These are phyloP conservation scores for Aureobasidium leucospermi DNA, from an alignment of 2,329 filamentous ascomycete genomes.

Conservation along the genomic window DNA sequence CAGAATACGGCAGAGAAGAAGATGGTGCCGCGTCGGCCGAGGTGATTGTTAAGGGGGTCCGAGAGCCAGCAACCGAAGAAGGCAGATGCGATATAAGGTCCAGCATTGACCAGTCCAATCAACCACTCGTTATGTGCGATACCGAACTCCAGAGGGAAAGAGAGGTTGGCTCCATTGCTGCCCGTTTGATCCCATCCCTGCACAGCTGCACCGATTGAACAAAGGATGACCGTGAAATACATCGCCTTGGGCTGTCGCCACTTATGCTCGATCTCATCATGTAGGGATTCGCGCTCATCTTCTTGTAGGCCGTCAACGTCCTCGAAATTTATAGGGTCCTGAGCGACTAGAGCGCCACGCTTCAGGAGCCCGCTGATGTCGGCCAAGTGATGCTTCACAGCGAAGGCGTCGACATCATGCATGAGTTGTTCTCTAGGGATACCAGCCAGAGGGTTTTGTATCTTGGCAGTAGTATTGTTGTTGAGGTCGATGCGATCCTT, in stretches of 20 bases:
- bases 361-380: constrained; percentile 36
- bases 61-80: constrained; percentile 20
- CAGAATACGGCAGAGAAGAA: constrained; percentile 26
- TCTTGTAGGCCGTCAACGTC: constrained; percentile 36
- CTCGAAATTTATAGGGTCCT: constrained; percentile 41
- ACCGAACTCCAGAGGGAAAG: constrained; percentile 35
- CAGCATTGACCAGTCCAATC: constrained; percentile 60
- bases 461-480: constrained; percentile 12
- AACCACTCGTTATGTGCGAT: constrained; percentile 44
- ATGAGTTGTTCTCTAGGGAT: constrained; percentile 48
- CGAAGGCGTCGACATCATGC: constrained; percentile 49
- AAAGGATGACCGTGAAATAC: constrained; percentile 46
- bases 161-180: constrained; percentile 47
- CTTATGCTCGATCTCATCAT: constrained; percentile 39
- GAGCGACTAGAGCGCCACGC: constrained; percentile 45
- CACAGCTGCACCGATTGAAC: constrained; percentile 44
- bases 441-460: constrained; percentile 49
- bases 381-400: constrained; percentile 35
- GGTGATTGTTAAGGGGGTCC: constrained; percentile 23
- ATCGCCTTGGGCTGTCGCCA: constrained; percentile 44
- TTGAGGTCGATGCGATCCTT: no score
- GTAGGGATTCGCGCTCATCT: constrained; percentile 35
- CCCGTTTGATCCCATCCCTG: constrained; percentile 49
- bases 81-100: constrained; percentile 44
- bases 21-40: constrained; percentile 30